Conservation (phyloP, 352 stramenopile species). For the Phytophthora ohioensis region DNA sequence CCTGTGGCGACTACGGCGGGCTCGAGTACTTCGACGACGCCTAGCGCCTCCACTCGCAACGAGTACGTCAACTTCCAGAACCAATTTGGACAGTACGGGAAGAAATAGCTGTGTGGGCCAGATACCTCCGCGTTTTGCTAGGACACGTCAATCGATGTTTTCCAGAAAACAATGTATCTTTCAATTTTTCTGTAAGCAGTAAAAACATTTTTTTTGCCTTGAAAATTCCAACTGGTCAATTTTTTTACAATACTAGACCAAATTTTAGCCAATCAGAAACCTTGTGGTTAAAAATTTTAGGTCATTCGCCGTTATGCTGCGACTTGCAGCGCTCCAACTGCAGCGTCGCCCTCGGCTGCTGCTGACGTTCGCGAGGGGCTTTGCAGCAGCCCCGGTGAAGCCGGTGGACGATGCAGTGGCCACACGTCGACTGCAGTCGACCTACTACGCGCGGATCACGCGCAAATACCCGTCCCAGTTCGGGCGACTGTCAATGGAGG, state of each 20-base stretch:
- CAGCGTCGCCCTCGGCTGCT: neutral
- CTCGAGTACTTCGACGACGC: neutral
- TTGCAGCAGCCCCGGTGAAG: conserved; percentile 11
- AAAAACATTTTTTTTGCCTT: too few relatives aligned
- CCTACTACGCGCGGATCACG: conserved; percentile 51
- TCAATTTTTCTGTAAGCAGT: too few relatives aligned
- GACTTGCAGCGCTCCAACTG: neutral
- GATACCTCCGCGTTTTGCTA: neutral
- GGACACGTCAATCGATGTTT: neutral
- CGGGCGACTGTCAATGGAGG: conserved; percentile 17
- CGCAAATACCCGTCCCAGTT: conserved; percentile 41
- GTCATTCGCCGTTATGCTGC: neutral
- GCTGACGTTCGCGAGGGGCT: conserved; percentile 14
- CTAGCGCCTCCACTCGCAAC: neutral
- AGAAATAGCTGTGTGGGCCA: neutral
- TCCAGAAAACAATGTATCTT: too few relatives aligned
- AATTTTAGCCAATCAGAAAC: too few relatives aligned
- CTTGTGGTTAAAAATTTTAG: too few relatives aligned
- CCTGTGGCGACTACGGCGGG: neutral
- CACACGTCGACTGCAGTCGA: conserved; percentile 12
- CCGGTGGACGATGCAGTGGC: neutral
- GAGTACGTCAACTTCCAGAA: conserved; percentile 2
- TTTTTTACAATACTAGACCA: too few relatives aligned
- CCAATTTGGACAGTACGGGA: neutral
- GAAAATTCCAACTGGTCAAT: too few relatives aligned